Conservation (phyloP, 1,284 basidiomycete species). For the Austroboletus olivaceoglutinosus region DNA sequence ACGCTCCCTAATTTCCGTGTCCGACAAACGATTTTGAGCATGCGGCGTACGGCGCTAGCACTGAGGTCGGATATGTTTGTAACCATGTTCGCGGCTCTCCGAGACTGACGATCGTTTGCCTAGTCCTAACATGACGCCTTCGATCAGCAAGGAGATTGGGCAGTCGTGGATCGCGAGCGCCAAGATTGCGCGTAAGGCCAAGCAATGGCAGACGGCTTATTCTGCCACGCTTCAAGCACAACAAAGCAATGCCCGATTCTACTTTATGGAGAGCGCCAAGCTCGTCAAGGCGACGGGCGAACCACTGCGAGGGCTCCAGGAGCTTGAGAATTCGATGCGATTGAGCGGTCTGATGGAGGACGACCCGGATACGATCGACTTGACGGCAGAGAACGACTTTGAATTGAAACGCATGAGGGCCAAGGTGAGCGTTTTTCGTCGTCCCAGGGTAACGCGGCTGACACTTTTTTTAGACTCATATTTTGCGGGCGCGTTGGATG, state of each 20-base stretch:
- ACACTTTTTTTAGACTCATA: slow-evolving; percentile 58
- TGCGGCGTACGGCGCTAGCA: slow-evolving; percentile 84
- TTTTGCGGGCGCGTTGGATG: slow-evolving; percentile 93
- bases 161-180: slow-evolving; percentile 90
- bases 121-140: slow-evolving; percentile 33
- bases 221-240: slow-evolving; percentile 92
- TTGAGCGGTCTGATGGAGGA: slow-evolving; percentile 42
- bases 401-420: slow-evolving; percentile 58
- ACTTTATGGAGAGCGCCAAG: slow-evolving; percentile 92
- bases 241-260: slow-evolving; percentile 72
- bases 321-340: slow-evolving; percentile 80
- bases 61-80: slow-evolving; percentile 52
- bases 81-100: background rate
- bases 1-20: slow-evolving; percentile 91
- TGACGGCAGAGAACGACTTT: slow-evolving; percentile 51
- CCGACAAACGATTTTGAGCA: slow-evolving; percentile 87
- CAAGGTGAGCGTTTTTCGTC: slow-evolving; percentile 52
- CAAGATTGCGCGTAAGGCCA: slow-evolving; percentile 93
- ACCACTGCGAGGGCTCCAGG: slow-evolving; percentile 83
- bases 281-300: slow-evolving; percentile 81
- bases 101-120: slow-evolving; percentile 11
- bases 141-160: slow-evolving; percentile 65
- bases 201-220: slow-evolving; percentile 96
- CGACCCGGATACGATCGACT: slow-evolving; percentile 49
- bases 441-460: slow-evolving; percentile 1